Evolutionary conservation across 306 rosid genomes (phyloP).

Genomic region (Gastrolobium bilobum): DNA sequence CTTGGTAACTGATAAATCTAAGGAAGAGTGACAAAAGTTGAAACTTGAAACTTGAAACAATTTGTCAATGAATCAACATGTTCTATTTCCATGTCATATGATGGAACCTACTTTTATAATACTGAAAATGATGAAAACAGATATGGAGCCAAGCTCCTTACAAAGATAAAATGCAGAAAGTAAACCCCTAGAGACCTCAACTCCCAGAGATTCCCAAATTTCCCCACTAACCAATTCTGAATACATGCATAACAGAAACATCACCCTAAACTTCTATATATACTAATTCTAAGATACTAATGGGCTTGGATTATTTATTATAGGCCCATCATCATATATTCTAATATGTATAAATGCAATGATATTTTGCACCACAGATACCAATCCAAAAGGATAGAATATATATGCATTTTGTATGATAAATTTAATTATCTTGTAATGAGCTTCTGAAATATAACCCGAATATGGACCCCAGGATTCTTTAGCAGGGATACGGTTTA

Average conservation of each 20-base stretch:
- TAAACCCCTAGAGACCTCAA: no score
- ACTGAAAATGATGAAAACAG: no score
- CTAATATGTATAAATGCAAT: slow-evolving; percentile 6
- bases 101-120: no score
- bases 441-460: slow-evolving; percentile 21
- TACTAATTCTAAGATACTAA: no score
- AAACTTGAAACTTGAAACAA: slow-evolving; percentile 32
- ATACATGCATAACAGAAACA: no score
- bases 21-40: not conserved
- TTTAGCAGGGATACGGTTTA: slow-evolving; percentile 32
- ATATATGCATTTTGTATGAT: not conserved
- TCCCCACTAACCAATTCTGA: no score
- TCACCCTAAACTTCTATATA: no score
- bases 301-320: no score
- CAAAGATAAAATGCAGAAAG: no score
- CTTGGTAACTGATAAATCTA: slow-evolving; percentile 4
- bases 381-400: slow-evolving; percentile 9
- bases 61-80: slow-evolving; percentile 36
- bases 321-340: no score
- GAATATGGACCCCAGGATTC: not conserved
- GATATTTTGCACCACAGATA: slow-evolving; percentile 17
- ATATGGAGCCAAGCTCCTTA: no score
- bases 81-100: slow-evolving; percentile 21
- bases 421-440: not conserved
- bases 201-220: no score